Base-by-base conservation (phyloP, 1,284 basidiomycete genomes). In the Melampsora americana region DNA sequence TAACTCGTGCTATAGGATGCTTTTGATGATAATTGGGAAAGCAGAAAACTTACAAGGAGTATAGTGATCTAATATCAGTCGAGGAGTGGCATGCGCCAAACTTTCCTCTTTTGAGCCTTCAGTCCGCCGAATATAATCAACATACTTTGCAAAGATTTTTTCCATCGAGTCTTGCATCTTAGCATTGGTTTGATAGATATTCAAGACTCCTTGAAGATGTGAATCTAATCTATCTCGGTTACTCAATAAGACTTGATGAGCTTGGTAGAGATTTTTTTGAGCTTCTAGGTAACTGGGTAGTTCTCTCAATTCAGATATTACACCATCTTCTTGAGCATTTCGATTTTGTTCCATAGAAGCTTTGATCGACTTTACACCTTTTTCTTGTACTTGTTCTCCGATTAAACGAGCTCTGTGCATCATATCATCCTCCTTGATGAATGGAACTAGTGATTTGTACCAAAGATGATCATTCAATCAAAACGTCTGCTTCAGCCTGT, bases 201-300 rank as follows among this genome's bases (percentile, higher is more conserved):
- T 23, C 7, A 0, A 16, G 53, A 59, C 53, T 23, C 12, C 2
- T 23, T 59, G 23, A 23, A 23, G 12, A 28, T 23, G n/a, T 26
- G 11, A 16, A 59, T 28, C 14, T 28, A 59, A 59, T 16, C 23
- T 16, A 23, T 59, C n/a, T 23, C n/a, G n/a, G 28, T 59, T 59
- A 23, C 5, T 3, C 18, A 59, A 11, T 18, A 59, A 23, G 0
- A 23, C 23, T 59, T 59, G n/a, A 59, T 28, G 53, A 59, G 53
- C 53, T 59, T 59, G 23, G 53, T 23, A 59, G 28, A 59, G 53
- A 59, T 28, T 59, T 28, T 59, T 59, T 59, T 59, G 53, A 23
- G 53, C 53, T 59, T 59, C 28, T 28, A 59, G 28, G 20, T 59
- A 59, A 16, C 28, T 28, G 2, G 53, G 53, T 5, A 9, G 53